phyloP scores from a whole-genome alignment of 2,329 filamentous ascomycete species.

The Pseudogymnoascus verrucosus region DNA sequence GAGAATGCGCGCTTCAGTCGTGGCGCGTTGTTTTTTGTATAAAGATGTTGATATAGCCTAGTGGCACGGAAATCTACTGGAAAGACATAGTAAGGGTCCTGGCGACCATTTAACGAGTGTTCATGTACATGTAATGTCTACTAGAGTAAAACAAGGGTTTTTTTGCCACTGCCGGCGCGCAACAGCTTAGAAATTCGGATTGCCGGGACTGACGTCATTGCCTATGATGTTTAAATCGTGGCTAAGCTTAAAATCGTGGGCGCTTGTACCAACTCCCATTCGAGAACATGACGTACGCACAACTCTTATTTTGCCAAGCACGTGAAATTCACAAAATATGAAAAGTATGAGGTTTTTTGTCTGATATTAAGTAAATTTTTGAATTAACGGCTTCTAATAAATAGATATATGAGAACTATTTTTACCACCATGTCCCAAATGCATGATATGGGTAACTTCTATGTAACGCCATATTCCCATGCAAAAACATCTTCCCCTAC shows the following conservation, averaged over 20 bases:
- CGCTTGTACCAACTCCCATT: neutral
- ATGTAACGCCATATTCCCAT: neutral
- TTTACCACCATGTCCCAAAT: neutral
- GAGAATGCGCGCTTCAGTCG: neutral
- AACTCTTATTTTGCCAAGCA: neutral
- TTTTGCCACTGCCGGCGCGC: neutral
- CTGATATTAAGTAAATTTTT: neutral
- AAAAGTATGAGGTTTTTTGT: neutral
- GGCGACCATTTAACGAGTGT: neutral
- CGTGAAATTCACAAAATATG: too few species aligned
- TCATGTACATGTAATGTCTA: neutral
- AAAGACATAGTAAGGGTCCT: neutral
- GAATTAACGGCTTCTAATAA: neutral
- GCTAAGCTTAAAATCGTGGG: neutral
- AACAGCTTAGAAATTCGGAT: constrained; percentile 4
- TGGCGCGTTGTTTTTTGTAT: neutral
- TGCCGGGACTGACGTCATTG: neutral
- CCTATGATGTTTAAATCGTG: neutral
- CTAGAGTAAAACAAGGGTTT: neutral
- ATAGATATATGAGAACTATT: neutral
- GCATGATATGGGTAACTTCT: neutral
- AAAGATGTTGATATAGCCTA: neutral
- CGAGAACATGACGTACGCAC: neutral
- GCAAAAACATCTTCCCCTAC: neutral
- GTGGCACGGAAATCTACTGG: neutral